Evolutionary conservation across 140 eudicot species (phyloP).

Genomic region (Flaveria floridana): DNA sequence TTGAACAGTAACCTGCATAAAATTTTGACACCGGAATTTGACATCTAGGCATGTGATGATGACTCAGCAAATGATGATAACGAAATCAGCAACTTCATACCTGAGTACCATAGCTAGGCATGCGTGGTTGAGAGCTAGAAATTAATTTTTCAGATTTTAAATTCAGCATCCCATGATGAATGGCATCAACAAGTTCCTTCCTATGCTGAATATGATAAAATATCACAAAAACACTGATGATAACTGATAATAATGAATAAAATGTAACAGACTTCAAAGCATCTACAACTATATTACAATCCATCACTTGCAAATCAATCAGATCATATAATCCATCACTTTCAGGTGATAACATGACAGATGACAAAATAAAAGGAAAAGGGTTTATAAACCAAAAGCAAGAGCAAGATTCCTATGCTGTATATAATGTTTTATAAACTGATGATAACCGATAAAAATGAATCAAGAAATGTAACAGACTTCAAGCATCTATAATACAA

Average conservation of each 20-base stretch:
- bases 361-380: not conserved
- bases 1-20: conserved; percentile 83
- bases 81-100: conserved; percentile 34
- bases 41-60: conserved; percentile 21
- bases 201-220: conserved; percentile 59
- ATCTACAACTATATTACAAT: not conserved
- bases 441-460: conserved; percentile 17
- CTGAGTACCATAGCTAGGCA: conserved; percentile 99
- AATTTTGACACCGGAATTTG: not conserved
- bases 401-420: conserved; percentile 70
- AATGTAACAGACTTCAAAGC: conserved; percentile 23
- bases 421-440: conserved; percentile 4
- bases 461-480: conserved; percentile 18
- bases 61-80: not conserved
- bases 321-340: conserved; percentile 16
- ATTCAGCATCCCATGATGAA: conserved; percentile 75
- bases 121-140: conserved; percentile 57
- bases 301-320: conserved; percentile 14
- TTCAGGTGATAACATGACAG: conserved; percentile 19
- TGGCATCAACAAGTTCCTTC: conserved; percentile 80
- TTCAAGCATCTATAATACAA: not conserved
- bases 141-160: conserved; percentile 72
- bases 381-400: conserved; percentile 3
- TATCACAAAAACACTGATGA: conserved; percentile 11
- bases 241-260: conserved; percentile 11